phyloP scores from a whole-genome alignment of 1,284 basidiomycete species.

The Xerocomus cyaneibrunnescens region DNA sequence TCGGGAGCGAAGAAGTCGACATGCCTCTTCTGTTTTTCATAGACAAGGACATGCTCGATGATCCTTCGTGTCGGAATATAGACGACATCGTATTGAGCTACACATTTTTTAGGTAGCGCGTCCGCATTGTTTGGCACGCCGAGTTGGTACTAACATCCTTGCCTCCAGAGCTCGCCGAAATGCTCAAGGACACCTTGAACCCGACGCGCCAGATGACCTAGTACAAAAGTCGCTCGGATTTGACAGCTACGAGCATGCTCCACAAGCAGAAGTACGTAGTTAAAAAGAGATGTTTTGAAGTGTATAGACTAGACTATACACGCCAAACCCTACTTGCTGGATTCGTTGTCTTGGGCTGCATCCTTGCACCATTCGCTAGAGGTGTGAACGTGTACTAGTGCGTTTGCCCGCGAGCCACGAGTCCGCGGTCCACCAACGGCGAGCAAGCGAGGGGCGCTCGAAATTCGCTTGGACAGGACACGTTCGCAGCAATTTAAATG shows the following conservation, averaged over 20 bases:
- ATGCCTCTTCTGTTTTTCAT: conserved; percentile 99
- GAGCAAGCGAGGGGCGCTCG: no score
- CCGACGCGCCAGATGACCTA: conserved; percentile 78
- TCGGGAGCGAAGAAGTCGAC: conserved; percentile 97
- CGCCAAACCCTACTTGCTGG: no score
- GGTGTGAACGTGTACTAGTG: no score
- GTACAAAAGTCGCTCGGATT: conserved; percentile 80
- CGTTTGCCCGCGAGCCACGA: no score
- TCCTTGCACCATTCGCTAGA: no score
- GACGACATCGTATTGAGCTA: conserved; percentile 94
- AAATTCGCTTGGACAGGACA: no score
- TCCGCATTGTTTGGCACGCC: neutral
- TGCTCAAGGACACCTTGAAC: conserved; percentile 77
- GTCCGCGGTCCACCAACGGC: no score
- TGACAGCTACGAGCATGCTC: conserved; percentile 55
- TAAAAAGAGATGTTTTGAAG: no score
- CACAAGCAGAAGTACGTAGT: conserved; percentile 22
- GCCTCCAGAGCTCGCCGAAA: conserved; percentile 73
- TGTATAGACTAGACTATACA: conserved; percentile 2
- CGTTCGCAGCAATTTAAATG: no score
- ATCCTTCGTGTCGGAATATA: conserved; percentile 82
- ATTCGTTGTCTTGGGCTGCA: no score
- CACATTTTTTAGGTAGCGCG: conserved; percentile 87
- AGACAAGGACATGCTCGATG: conserved; percentile 94
- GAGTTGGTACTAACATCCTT: neutral